A percentile compares a stretch with the other conserved stretches of the same genome.
These are phyloP conservation scores for Bauhinia variegata DNA, from an alignment of 306 rosid species.

Conservation along the genomic window DNA sequence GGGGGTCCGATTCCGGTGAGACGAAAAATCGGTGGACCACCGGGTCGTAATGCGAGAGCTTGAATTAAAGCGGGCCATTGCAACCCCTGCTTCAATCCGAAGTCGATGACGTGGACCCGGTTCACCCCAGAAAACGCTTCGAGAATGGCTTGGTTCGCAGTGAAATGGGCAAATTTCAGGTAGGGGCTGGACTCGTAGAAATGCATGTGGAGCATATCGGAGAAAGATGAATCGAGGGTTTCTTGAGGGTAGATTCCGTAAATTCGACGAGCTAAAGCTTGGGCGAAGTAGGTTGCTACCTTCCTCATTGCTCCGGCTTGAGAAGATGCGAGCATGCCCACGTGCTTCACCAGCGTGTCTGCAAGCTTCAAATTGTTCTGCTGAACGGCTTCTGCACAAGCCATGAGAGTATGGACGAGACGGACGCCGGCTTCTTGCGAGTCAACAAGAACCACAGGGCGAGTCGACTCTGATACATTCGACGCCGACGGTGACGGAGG, in stretches of 20 bases:
- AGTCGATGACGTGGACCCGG: conserved; percentile 82
- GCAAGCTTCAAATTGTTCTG: conserved; percentile 54
- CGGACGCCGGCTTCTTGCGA: conserved; percentile 75
- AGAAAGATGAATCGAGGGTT: conserved; percentile 36
- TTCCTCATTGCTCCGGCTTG: conserved; percentile 69
- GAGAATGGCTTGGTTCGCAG: conserved; percentile 86
- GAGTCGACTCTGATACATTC: conserved; percentile 42
- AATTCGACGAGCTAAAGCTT: conserved; percentile 59
- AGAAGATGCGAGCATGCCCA: conserved; percentile 48
- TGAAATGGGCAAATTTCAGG: conserved; percentile 82
- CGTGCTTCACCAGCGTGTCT: conserved; percentile 54
- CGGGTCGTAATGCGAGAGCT: conserved; percentile 74
- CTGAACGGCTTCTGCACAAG: conserved; percentile 77
- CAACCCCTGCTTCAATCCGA: conserved; percentile 80
- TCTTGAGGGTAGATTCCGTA: conserved; percentile 50
- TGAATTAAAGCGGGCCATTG: conserved; percentile 95
- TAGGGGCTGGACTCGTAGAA: conserved; percentile 73
- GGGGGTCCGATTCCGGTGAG: conserved; percentile 86
- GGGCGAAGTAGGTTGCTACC: conserved; percentile 64
- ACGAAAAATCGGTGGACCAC: conserved; percentile 78
- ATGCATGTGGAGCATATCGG: conserved; percentile 59
- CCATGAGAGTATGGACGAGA: conserved; percentile 80
- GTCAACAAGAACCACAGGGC: conserved; percentile 68
- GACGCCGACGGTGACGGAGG: background rate
- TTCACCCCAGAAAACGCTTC: conserved; percentile 64